These are phyloP conservation scores for Tolypocladium amazonense DNA, from an alignment of 2,329 filamentous ascomycete genomes.

Conservation along the genomic window DNA sequence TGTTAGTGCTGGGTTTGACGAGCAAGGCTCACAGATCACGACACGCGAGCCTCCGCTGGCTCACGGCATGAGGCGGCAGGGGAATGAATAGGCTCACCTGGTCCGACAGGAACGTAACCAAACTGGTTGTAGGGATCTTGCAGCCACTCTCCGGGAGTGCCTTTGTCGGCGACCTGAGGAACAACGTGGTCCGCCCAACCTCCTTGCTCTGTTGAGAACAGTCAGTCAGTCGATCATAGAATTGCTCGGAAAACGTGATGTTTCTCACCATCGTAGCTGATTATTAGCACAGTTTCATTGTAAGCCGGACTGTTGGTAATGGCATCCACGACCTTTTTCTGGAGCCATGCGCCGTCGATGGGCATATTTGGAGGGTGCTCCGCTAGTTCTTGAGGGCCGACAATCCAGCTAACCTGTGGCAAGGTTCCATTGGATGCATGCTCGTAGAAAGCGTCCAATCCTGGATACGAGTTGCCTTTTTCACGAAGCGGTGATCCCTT, in stretches of 20 bases:
- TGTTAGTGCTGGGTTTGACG: neutral
- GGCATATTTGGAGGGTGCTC: constrained; percentile 37
- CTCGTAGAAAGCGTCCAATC: constrained; percentile 36
- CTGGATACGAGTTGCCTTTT: constrained; percentile 27
- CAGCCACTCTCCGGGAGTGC: constrained; percentile 39
- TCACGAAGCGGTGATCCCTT: constrained; percentile 5
- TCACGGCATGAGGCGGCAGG: neutral
- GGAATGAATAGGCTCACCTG: constrained; percentile 9
- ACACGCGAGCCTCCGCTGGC: neutral
- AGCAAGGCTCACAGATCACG: neutral
- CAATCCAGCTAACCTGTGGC: constrained; percentile 38
- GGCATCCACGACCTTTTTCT: constrained; percentile 40
- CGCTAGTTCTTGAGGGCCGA: constrained; percentile 37
- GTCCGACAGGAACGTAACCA: constrained; percentile 14
- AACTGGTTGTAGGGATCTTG: constrained; percentile 24
- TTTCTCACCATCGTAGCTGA: constrained; percentile 34
- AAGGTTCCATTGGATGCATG: constrained; percentile 37
- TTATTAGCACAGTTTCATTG: constrained; percentile 35
- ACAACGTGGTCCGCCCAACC: constrained; percentile 42
- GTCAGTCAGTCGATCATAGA: neutral
- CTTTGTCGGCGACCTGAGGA: constrained; percentile 33
- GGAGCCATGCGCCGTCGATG: constrained; percentile 43
- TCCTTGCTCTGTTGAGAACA: constrained; percentile 31
- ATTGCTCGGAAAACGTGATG: neutral
- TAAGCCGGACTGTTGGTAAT: constrained; percentile 36